Evolutionary conservation across 2,329 filamentous ascomycete species (phyloP).

Genomic region (Xylaria sp.): DNA sequence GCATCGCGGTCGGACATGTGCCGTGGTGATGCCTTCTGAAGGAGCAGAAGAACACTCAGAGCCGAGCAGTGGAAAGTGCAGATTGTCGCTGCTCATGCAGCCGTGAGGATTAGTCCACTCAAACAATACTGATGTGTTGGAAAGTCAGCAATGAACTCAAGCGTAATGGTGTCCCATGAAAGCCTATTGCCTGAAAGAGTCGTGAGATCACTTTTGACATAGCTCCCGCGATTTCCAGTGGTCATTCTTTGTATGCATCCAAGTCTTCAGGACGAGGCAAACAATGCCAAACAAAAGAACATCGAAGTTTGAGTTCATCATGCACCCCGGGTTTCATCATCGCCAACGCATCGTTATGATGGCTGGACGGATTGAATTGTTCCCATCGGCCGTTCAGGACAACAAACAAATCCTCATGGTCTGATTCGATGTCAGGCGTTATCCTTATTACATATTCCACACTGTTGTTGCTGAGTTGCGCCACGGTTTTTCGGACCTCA

Average conservation of each 20-base stretch:
- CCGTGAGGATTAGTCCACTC: background rate
- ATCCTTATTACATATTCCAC: background rate
- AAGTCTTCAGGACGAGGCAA: background rate
- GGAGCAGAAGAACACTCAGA: background rate
- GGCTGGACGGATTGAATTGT: background rate
- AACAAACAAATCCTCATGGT: background rate
- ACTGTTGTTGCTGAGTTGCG: slow-evolving; percentile 38
- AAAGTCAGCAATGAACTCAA: background rate
- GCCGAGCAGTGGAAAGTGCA: no score
- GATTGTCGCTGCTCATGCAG: background rate
- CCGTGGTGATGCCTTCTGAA: background rate
- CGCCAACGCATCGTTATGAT: slow-evolving; percentile 8
- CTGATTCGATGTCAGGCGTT: background rate
- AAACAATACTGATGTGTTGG: background rate
- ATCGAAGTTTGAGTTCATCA: background rate
- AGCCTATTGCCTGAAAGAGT: background rate
- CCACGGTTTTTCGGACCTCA: no score
- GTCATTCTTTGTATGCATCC: background rate
- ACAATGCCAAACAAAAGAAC: background rate
- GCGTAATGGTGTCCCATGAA: background rate
- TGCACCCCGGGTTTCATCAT: slow-evolving; percentile 12
- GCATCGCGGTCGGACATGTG: background rate
- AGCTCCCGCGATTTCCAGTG: background rate
- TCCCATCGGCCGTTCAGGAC: background rate
- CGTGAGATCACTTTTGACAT: background rate